Percentiles rank a stretch among this genome's conserved stretches.
Evolutionary conservation across 805 yeast species (phyloP).

Genomic region (Saccharomycopsis olivae): DNA sequence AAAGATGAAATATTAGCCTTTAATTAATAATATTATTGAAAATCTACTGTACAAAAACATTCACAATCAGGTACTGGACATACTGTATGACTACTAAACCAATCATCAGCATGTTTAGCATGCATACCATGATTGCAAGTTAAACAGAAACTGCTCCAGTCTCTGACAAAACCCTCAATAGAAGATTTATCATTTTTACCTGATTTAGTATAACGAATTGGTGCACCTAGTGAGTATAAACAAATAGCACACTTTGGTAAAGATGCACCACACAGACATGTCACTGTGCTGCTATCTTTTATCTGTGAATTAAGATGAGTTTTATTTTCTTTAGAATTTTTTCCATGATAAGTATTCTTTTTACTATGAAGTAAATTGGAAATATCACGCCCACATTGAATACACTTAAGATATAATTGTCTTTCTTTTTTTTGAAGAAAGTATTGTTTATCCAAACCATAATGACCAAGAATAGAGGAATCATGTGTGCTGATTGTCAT

Average conservation of each 20-base stretch:
- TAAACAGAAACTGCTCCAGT: constrained; percentile 88
- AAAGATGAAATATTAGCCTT: no score
- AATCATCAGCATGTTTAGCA: constrained; percentile 90
- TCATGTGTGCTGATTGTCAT: not conserved
- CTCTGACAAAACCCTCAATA: constrained; percentile 41
- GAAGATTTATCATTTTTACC: constrained; percentile 13
- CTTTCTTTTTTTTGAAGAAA: constrained; percentile 31
- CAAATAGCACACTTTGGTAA: constrained; percentile 90
- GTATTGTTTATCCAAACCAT: not conserved
- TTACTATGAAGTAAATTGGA: constrained; percentile 11
- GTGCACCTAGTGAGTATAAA: constrained; percentile 63
- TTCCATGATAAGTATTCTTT: not conserved
- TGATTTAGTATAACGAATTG: constrained; percentile 23
- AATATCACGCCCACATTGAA: constrained; percentile 68
- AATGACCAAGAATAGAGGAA: not conserved
- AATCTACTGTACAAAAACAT: constrained; percentile 45
- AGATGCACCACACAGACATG: constrained; percentile 56
- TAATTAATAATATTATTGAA: no score
- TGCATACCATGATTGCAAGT: constrained; percentile 92
- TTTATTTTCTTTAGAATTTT: constrained; percentile 14
- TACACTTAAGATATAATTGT: constrained; percentile 75
- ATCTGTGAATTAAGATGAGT: not conserved
- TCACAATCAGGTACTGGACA: constrained; percentile 94
- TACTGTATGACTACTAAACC: constrained; percentile 80
- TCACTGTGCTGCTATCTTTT: constrained; percentile 13